Percentiles rank a stretch among this genome's conserved stretches.
Evolutionary conservation across 2,329 filamentous ascomycete genomes (phyloP).

Genomic region (Colletotrichum chlorophyti): DNA sequence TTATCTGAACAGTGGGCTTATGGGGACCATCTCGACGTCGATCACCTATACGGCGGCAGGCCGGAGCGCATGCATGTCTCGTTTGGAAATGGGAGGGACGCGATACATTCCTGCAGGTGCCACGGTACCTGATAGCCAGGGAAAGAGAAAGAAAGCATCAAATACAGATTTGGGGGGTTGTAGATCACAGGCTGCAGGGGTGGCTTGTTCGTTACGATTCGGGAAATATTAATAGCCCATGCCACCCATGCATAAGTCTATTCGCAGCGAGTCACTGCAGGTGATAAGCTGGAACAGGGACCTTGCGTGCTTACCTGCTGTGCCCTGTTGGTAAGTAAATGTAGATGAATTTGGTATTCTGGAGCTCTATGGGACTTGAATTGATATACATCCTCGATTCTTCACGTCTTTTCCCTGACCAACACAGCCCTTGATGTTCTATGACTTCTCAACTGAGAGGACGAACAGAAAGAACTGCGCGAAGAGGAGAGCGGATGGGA

Average conservation of each 20-base stretch:
- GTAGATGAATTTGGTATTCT: too few species aligned
- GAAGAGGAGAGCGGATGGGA: background rate
- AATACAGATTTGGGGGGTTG: background rate
- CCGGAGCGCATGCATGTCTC: background rate
- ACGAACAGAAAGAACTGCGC: background rate
- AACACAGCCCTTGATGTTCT: too few species aligned
- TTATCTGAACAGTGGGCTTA: slow-evolving; percentile 21
- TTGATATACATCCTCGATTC: too few species aligned
- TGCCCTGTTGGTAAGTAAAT: background rate
- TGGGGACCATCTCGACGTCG: slow-evolving; percentile 24
- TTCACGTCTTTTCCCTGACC: too few species aligned
- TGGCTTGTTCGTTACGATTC: background rate
- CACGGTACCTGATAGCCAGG: background rate
- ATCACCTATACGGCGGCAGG: slow-evolving; percentile 12
- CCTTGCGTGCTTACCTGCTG: background rate
- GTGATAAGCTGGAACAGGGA: background rate
- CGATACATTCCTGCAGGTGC: too few species aligned
- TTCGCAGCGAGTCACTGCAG: background rate
- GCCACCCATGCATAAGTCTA: slow-evolving; percentile 9
- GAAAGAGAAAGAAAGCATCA: too few species aligned
- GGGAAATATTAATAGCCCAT: slow-evolving; percentile 25
- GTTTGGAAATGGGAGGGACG: background rate
- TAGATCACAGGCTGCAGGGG: background rate
- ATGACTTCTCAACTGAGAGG: too few species aligned
- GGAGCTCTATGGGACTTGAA: too few species aligned